Conservation (phyloP, 2,329 filamentous ascomycete genomes). For the Truncatella angustata region DNA sequence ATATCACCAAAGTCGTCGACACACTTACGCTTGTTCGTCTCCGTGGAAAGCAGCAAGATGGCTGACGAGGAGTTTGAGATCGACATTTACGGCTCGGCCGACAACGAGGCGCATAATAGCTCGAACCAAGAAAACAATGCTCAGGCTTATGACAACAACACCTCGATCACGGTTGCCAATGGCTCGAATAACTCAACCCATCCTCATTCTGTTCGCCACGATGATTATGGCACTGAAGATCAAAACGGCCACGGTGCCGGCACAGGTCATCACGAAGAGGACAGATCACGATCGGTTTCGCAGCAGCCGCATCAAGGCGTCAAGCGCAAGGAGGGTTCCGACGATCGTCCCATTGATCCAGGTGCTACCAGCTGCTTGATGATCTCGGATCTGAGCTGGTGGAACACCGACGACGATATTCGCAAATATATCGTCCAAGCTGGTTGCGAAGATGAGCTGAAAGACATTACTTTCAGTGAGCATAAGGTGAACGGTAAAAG, state of each 20-base stretch:
- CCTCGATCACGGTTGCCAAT: constrained; percentile 39
- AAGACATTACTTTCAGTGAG: constrained; percentile 94
- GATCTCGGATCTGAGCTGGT: constrained; percentile 92
- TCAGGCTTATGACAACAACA: constrained; percentile 35
- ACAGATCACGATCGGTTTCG: constrained; percentile 16
- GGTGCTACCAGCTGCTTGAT: constrained; percentile 70
- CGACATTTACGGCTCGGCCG: constrained; percentile 63
- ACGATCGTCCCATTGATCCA: constrained; percentile 58
- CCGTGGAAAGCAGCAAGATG: constrained; percentile 44
- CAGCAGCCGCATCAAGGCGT: constrained; percentile 48
- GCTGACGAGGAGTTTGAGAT: constrained; percentile 72
- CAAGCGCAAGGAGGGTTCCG: constrained; percentile 60
- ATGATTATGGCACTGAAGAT: constrained; percentile 36
- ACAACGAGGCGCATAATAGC: constrained; percentile 32
- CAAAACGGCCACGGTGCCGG: constrained; percentile 30
- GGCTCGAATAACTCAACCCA: constrained; percentile 25
- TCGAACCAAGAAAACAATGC: constrained; percentile 33
- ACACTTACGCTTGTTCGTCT: no score
- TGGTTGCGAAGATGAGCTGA: constrained; percentile 79
- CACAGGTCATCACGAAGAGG: constrained; percentile 29
- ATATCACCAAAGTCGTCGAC: neutral
- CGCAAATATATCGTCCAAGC: constrained; percentile 80
- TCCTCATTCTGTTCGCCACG: constrained; percentile 35
- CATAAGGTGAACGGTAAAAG: constrained; percentile 99
- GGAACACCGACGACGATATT: constrained; percentile 93